Evolutionary conservation across 1,139 yeast species (phyloP).

Genomic region (Debaryomycetaceae sp.): DNA sequence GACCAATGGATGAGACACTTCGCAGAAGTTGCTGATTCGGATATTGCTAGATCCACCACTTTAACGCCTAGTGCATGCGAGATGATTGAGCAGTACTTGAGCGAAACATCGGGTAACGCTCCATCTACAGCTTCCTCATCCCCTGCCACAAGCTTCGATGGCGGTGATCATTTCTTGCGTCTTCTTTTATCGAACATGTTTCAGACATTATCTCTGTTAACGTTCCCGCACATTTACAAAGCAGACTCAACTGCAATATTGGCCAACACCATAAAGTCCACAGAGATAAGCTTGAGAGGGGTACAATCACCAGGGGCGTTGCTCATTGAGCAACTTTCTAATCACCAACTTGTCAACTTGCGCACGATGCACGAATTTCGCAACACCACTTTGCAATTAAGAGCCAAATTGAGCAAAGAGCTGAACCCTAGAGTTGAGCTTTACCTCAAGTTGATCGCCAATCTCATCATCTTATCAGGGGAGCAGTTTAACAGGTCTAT

Average conservation of each 20-base stretch:
- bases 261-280: slow-evolving; percentile 54
- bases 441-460: slow-evolving; percentile 32
- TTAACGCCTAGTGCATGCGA: slow-evolving; percentile 25
- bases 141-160: no score
- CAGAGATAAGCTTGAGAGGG: slow-evolving; percentile 69
- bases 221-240: slow-evolving; percentile 38
- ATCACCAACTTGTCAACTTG: slow-evolving; percentile 54
- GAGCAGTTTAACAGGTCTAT: slow-evolving; percentile 23
- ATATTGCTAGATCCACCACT: slow-evolving; percentile 21
- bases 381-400: slow-evolving; percentile 30
- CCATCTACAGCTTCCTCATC: slow-evolving; percentile 5
- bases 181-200: slow-evolving; percentile 31
- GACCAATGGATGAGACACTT: slow-evolving; percentile 27
- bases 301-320: slow-evolving; percentile 31
- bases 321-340: slow-evolving; percentile 55
- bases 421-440: slow-evolving; percentile 22
- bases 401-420: slow-evolving; percentile 26
- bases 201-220: slow-evolving; percentile 31
- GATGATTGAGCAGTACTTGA: slow-evolving; percentile 17
- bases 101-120: slow-evolving; percentile 3
- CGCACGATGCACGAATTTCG: slow-evolving; percentile 50
- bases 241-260: slow-evolving; percentile 37
- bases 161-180: slow-evolving; percentile 17
- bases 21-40: slow-evolving; percentile 16
- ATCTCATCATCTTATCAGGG: slow-evolving; percentile 28